Base-by-base conservation (phyloP, 2,329 filamentous ascomycete species). In the Colletotrichum noveboracense region DNA sequence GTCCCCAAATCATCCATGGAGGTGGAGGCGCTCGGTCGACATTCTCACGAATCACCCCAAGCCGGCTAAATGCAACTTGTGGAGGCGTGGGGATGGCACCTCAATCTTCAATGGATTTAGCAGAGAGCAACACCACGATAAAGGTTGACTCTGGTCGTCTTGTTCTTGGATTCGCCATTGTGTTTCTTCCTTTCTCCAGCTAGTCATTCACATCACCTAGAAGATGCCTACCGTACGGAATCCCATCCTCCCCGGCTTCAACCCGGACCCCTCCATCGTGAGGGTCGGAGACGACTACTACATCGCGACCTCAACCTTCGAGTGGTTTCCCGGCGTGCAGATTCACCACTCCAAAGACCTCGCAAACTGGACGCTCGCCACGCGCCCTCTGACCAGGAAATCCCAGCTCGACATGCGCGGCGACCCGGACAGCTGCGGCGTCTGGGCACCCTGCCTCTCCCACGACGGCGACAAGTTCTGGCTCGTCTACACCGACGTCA, bases 401-500 rank as follows among this genome's bases (percentile, higher is more conserved):
- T 84, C 80, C 62, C 89, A 91, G 80, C 84, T 91, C 4, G 89
- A 91, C 78, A 89, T 91, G 88, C 88, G 90, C 18, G 89, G 89
- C n/a, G 84, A 91, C 78, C 90, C 90, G 1, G 90, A 92, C 80
- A 90, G 89, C 80, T 91, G 90, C 78, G 90, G 90, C 48, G 84
- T 93, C n/a, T 93, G 91, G 90, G 91, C 91, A 3, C 92, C 92
- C 0, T 93, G 91, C 78, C 85, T 93, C 24, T 90, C 88, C 0
- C 90, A 93, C 77, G 91, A 93, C 77, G 91, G 90, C 61, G 85
- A 88, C 4, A 87, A 84, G 70, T 93, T 92, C 82, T 93, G 89
- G 87, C 88, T 93, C 7, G 91, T 93, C 3, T 93, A 92, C 81
- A 92, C 91, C 1, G 91, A 93, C 78, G 91, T 93, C 18, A 93